Base-by-base conservation (phyloP, 2,329 filamentous ascomycete species). In the Pseudonectria foliicola region DNA sequence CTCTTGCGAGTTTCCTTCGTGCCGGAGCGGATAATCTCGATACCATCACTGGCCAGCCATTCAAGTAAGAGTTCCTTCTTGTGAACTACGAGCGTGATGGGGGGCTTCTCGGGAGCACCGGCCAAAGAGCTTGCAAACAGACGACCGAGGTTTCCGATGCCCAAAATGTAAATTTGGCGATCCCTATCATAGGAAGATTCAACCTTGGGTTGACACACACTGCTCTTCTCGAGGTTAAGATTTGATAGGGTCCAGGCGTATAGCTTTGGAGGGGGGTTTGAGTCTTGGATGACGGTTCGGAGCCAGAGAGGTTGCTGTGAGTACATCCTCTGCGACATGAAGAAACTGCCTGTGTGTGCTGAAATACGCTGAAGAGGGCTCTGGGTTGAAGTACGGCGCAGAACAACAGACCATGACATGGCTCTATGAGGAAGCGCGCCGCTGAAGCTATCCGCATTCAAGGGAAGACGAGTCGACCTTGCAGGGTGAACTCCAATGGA, bases 41-140 rank as follows among this genome's bases (percentile, higher is more conserved):
- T 60, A 4, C 68, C 70, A 0, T 64, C 62, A 3, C 57, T 42
- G 2, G 53, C 34, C 4, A 49, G 48, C 72, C 75, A 79, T 13
- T 66, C 55, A 32, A 64, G 52, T 3, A 77, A 57, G 4, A 74
- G 64, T 16, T 64, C 61, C 33, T 54, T 56, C n/a, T 68, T 70
- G 52, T 88, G 83, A 25, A 94, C 70, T n/a, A 95, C 71, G 6
- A 95, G 70, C 1, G 86, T 90, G 25, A 95, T 73, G 0, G 84
- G 84, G 4, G 86, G 85, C 3, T 73, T 70, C 13, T 74, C 61
- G 1, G 61, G 50, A 7, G 78, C 64, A 13, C 73, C 69, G 14
- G 77, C 73, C 10, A 95, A 66, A 14, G 77, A 76, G 54, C 82
- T 80, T 16, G 89, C 87, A 44, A 89, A 77, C 16, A 95, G 75